A percentile compares a stretch with the other conserved stretches of the same genome.
These are phyloP conservation scores for Pleurotus eryngii DNA, from an alignment of 768 basidiomycete species.

Conservation along the genomic window DNA sequence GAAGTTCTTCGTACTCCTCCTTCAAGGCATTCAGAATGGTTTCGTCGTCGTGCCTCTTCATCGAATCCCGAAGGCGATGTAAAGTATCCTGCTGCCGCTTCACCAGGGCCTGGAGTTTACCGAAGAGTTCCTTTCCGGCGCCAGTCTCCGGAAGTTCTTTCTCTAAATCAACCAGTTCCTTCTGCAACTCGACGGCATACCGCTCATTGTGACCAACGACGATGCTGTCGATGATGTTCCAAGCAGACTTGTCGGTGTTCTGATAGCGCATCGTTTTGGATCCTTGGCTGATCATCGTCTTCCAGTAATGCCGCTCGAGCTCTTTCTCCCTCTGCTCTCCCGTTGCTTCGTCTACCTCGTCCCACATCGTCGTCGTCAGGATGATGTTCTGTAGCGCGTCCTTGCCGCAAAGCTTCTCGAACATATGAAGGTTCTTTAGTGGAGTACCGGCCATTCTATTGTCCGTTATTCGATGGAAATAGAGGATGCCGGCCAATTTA, in stretches of 20 bases:
- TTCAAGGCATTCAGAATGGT: not conserved
- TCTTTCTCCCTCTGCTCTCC: conserved; percentile 39
- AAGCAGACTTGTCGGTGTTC: conserved; percentile 15
- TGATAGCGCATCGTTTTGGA: conserved; percentile 34
- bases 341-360: conserved; percentile 27
- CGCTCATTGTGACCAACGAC: conserved; percentile 20
- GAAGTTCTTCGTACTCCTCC: conserved; percentile 10
- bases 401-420: conserved; percentile 31
- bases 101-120: conserved; percentile 10
- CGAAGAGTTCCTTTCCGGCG: conserved; percentile 12
- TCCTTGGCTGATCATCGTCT: conserved; percentile 36
- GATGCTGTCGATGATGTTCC: conserved; percentile 22
- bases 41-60: conserved; percentile 3
- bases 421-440: conserved; percentile 27
- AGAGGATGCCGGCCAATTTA: conserved; percentile 24
- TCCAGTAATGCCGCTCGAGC: conserved; percentile 40
- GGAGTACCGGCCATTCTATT: conserved; percentile 27
- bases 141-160: conserved; percentile 33
- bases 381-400: conserved; percentile 23
- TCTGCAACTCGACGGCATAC: conserved; percentile 15
- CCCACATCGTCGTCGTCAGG: conserved; percentile 39
- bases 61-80: conserved; percentile 2
- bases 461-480: conserved; percentile 19
- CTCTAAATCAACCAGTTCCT: conserved; percentile 16
- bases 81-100: conserved; percentile 10